Conservation (phyloP, 371 early-diverging fungal genomes). For the Saksenaea oblongispora region DNA sequence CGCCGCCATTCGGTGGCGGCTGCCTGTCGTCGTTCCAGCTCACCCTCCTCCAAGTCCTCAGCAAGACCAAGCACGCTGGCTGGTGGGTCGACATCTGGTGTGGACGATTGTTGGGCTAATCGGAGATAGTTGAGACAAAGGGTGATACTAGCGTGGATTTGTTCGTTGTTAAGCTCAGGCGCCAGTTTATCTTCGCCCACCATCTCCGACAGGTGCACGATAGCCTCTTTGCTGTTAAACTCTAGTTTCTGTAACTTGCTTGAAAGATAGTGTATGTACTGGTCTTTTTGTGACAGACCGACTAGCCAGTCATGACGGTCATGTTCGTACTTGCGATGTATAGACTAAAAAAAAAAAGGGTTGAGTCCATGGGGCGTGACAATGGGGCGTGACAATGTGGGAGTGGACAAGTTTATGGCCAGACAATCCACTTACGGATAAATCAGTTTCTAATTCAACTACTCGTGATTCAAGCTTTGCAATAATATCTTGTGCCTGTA, state of each 20-base stretch:
- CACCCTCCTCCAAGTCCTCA: constrained; percentile 46
- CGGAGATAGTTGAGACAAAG: constrained; percentile 51
- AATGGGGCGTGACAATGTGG: background rate
- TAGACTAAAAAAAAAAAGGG: constrained; percentile 42
- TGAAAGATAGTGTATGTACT: constrained; percentile 53
- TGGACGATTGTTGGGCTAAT: constrained; percentile 37
- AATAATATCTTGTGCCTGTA: constrained; percentile 60
- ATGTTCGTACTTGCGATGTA: constrained; percentile 56
- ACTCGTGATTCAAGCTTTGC: constrained; percentile 57
- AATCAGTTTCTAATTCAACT: constrained; percentile 53
- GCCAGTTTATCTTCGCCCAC: constrained; percentile 9
- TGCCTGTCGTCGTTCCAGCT: constrained; percentile 44
- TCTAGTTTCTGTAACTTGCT: constrained; percentile 51
- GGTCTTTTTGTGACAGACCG: constrained; percentile 58
- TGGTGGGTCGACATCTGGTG: constrained; percentile 20
- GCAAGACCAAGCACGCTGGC: background rate
- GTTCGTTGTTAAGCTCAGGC: constrained; percentile 13
- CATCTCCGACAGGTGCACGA: constrained; percentile 48
- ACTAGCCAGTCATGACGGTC: constrained; percentile 57
- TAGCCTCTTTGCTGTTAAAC: constrained; percentile 56
- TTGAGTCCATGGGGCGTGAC: background rate
- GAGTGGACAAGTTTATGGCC: background rate
- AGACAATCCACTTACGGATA: constrained; percentile 37
- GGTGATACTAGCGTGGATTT: constrained; percentile 31
- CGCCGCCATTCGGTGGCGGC: constrained; percentile 38